Conservation (phyloP, 768 basidiomycete species). For the Dioszegia hungarica region DNA sequence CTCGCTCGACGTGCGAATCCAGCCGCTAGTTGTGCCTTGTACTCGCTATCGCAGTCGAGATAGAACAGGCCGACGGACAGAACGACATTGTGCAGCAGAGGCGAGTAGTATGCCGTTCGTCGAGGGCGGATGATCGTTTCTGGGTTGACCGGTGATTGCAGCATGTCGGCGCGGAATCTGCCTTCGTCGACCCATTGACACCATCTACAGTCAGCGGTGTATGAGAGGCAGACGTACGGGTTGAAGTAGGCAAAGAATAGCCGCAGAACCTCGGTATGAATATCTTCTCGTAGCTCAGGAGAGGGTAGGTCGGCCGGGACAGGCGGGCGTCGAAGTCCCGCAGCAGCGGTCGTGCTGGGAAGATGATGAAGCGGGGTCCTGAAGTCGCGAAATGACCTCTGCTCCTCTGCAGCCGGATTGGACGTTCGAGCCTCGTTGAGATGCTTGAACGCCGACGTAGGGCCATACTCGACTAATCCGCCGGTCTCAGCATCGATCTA, state of each 20-base stretch:
- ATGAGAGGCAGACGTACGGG: neutral
- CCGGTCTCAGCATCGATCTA: slow-evolving; percentile 41
- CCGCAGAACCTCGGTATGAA: slow-evolving; percentile 2
- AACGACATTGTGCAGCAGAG: slow-evolving; percentile 67
- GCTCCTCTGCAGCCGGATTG: too few species aligned
- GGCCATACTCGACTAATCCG: slow-evolving; percentile 12
- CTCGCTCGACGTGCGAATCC: slow-evolving; percentile 50
- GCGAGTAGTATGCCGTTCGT: slow-evolving; percentile 57
- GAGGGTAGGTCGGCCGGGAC: neutral
- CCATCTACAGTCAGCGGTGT: neutral
- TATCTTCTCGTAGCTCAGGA: neutral
- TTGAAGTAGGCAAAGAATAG: slow-evolving; percentile 14
- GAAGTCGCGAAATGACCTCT: too few species aligned
- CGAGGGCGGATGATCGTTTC: neutral
- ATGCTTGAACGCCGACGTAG: slow-evolving; percentile 18
- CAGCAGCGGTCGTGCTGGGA: too few species aligned
- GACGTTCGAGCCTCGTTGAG: neutral
- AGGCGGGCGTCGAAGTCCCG: too few species aligned
- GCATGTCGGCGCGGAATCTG: slow-evolving; percentile 14
- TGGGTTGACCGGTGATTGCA: slow-evolving; percentile 10
- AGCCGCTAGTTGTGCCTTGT: neutral
- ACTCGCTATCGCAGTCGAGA: neutral
- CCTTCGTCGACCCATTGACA: slow-evolving; percentile 7
- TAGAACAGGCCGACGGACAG: slow-evolving; percentile 51
- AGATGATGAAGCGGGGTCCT: too few species aligned